Base-by-base conservation (phyloP, 345 rosid genomes). In the Brassica incana region DNA sequence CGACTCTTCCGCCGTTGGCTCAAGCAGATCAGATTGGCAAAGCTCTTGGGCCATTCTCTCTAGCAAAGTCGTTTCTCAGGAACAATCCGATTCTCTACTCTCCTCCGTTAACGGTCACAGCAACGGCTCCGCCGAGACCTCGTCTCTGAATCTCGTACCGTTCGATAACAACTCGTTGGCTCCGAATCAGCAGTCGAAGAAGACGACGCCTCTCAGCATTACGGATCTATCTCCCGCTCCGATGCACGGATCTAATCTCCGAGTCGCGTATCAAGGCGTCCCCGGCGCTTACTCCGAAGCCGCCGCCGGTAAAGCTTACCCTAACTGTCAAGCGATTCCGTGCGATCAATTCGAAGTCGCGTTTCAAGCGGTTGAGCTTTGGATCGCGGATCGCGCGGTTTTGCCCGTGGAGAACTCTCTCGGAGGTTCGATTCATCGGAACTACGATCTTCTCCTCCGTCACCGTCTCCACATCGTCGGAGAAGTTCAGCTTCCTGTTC, bases 251-350 rank as follows among this genome's bases (percentile, higher is more conserved):
- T 89, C 99, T 7, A 85, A 74, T 48, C 90, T 93, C 36, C 87
- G 98, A 0, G 99, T 95, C 14, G 98, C 99, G 0, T 95, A 95
- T 73, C 99, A 95, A 82, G 99, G 99, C 38, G 99, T 89, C 11
- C 99, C 99, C 2, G 99, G 99, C 0, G 99, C 99, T 0, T 95
- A 95, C 64, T 95, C 99, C 0, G 99, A 95, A 80, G 98, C 98
- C 6, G 99, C 98, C 0, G 97, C 98, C 0, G 99, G 97, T 4
- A 95, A 92, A 82, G 99, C 99, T 3, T 95, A 93, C 70, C 95
- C 97, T 0, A 86, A 89, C 36, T 95, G 99, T 45, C 93, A 95
- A 78, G 93, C 99, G 10, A 90, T 91, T 14, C 99, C 99, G 4
- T 95, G 99, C 52, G 99, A 95, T 78, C 98, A 95, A 78, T 95